Conservation (phyloP, 2,329 filamentous ascomycete species). For the Aspergillus hortae region DNA sequence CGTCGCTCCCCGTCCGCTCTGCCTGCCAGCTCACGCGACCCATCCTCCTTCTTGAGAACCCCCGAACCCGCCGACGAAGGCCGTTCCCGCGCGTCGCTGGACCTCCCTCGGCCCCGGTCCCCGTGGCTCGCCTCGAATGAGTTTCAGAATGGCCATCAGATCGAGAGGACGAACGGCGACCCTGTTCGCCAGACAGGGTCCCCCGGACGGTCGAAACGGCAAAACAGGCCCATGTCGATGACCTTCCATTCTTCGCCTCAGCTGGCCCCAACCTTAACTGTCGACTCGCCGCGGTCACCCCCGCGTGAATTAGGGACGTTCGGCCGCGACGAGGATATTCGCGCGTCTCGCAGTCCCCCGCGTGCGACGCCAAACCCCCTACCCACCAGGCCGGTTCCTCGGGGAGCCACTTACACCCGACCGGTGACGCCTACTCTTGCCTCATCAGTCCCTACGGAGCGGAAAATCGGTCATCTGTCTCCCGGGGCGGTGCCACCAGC, state of each 20-base stretch:
- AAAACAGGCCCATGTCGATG: constrained; percentile 49
- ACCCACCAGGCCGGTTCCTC: constrained; percentile 16
- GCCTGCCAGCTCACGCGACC: constrained; percentile 26
- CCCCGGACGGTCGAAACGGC: constrained; percentile 61
- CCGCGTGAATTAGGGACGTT: constrained; percentile 41
- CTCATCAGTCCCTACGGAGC: constrained; percentile 17
- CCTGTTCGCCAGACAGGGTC: constrained; percentile 28
- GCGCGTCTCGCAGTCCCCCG: constrained; percentile 22
- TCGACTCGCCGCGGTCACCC: constrained; percentile 44
- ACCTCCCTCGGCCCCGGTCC: constrained; percentile 39
- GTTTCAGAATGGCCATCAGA: constrained; percentile 17
- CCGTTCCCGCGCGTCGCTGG: constrained; percentile 38
- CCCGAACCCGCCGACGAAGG: constrained; percentile 30
- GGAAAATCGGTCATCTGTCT: constrained; percentile 17
- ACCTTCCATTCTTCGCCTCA: constrained; percentile 40
- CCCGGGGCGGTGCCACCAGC: constrained; percentile 14
- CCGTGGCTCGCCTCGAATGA: constrained; percentile 31
- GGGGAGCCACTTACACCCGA: constrained; percentile 17
- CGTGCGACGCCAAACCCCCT: constrained; percentile 23
- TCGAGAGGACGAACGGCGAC: constrained; percentile 21
- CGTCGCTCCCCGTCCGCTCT: constrained; percentile 27
- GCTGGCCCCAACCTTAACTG: constrained; percentile 39
- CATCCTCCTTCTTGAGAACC: constrained; percentile 26
- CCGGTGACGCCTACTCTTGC: constrained; percentile 31
- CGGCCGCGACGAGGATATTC: constrained; percentile 65